Conservation (phyloP, 2,329 filamentous ascomycete species). For the Ceratocystiopsis brevicomis region DNA sequence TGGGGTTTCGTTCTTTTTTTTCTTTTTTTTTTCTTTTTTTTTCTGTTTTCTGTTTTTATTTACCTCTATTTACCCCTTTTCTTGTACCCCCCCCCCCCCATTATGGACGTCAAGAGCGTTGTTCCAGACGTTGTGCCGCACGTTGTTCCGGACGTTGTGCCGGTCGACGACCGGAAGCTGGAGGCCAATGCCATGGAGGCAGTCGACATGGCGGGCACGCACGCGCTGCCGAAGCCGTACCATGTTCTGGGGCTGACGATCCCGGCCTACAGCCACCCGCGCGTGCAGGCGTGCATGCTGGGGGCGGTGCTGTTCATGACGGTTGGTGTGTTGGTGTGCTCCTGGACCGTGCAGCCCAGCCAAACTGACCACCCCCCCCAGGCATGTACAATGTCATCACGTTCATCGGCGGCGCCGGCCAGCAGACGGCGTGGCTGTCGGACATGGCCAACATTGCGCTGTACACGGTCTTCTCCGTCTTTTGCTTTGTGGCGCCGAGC, state of each 20-base stretch:
- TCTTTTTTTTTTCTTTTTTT: no score
- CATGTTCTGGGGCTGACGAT: not conserved
- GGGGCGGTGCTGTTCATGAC: not conserved
- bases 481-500: slow-evolving; percentile 51
- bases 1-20: no score
- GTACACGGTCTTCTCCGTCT: slow-evolving; percentile 30
- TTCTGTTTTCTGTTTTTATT: no score
- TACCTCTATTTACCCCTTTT: no score
- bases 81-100: no score
- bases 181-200: not conserved
- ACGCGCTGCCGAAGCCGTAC: not conserved
- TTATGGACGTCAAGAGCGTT: no score
- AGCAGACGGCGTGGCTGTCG: not conserved
- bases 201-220: no score
- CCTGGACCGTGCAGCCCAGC: no score
- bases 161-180: no score
- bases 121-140: no score
- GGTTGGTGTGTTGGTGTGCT: not conserved
- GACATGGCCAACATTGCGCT: slow-evolving; percentile 19
- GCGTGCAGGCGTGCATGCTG: not conserved
- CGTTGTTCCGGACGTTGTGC: no score
- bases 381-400: slow-evolving; percentile 1
- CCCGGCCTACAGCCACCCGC: not conserved
- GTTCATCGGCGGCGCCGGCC: not conserved
- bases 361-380: not conserved